Evolutionary conservation across 2,329 filamentous ascomycete genomes (phyloP), one percentile per base, ranked within the genome.

Genomic region (Capronia americana): DNA sequence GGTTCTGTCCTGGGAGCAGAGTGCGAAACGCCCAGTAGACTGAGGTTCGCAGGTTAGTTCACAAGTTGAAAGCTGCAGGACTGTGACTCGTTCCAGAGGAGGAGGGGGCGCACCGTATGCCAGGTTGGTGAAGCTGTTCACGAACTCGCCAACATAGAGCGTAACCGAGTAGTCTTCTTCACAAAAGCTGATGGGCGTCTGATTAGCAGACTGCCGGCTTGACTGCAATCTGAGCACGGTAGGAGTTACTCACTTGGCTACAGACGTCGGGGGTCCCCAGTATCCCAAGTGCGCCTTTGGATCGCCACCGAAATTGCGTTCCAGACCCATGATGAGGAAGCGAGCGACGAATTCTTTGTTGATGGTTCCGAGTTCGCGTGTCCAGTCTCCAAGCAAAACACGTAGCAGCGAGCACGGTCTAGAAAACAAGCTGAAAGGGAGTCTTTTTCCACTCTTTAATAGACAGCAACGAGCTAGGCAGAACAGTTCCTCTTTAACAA

Each of bases 41-140:
- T 70, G 50, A 20, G 62, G 54, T 3, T n/a, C 24, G 17, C 8
- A 6, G n/a, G 28, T 59, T 24, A 59, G 57, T 38, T 44, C 34
- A 41, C 34, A 41, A 41, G 46, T n/a, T 28, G 20, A 20, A 14
- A 17, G 46, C 7, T 11, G 17, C 3, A 28, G 44, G 46, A 12
- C 2, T 44, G n/a, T 17, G 1, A 17, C 48, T 30, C 38, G n/a
- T 41, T 28, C n/a, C 3, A 10, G 24, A n/a, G 48, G 20, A 2
- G 28, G 28, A 8, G 28, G 44, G 8, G 2, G 48, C 65, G 23
- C 20, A 70, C 69, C 69, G 44, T 76, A 76, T 58, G 68, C 66
- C 1, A 75, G 46, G 53, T 75, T 75, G 4, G 73, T 73, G 30
- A 76, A 66, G n/a, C 67, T 74, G 61, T 75, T 76, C 64, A 75